Percentiles rank a stretch among this genome's conserved stretches.
phyloP scores from a whole-genome alignment of 169 alveolate genomes.

The Cyclospora cayetanensis region DNA sequence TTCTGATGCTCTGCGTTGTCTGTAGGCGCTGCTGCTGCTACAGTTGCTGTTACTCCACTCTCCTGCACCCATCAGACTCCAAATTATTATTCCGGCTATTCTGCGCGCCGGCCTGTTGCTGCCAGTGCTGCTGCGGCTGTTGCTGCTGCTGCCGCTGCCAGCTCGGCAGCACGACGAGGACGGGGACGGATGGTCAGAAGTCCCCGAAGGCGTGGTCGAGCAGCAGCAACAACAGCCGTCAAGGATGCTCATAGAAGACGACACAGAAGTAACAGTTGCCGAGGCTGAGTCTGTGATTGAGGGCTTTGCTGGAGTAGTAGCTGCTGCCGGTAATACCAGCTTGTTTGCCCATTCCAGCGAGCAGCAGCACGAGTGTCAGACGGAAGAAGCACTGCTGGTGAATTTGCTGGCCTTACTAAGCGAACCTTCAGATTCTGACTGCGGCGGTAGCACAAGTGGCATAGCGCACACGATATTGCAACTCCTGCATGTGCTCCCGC shows the following conservation, averaged over 20 bases:
- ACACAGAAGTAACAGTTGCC: background rate
- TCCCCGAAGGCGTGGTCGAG: background rate
- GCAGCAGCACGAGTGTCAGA: conserved; percentile 21
- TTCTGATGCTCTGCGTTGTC: no score
- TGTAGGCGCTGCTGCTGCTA: conserved; percentile 27
- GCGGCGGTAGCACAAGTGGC: background rate
- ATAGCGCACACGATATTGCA: background rate
- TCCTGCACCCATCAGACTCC: background rate
- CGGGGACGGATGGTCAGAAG: background rate
- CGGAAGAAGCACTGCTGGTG: conserved; percentile 27
- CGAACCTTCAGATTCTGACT: background rate
- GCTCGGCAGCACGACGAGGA: background rate
- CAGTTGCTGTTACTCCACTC: conserved; percentile 25
- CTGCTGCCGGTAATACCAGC: background rate
- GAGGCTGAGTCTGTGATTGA: background rate
- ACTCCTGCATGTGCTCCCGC: conserved; percentile 4
- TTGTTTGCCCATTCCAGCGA: background rate
- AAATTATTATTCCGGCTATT: background rate
- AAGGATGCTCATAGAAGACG: background rate
- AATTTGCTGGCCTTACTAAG: background rate
- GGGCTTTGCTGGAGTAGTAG: background rate
- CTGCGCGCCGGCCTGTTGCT: conserved; percentile 2
- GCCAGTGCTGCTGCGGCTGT: conserved; percentile 51
- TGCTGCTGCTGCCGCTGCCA: conserved; percentile 8
- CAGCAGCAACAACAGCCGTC: background rate